These are phyloP conservation scores for Lactarius sp. DNA, from an alignment of 768 basidiomycete species.

Conservation along the genomic window DNA sequence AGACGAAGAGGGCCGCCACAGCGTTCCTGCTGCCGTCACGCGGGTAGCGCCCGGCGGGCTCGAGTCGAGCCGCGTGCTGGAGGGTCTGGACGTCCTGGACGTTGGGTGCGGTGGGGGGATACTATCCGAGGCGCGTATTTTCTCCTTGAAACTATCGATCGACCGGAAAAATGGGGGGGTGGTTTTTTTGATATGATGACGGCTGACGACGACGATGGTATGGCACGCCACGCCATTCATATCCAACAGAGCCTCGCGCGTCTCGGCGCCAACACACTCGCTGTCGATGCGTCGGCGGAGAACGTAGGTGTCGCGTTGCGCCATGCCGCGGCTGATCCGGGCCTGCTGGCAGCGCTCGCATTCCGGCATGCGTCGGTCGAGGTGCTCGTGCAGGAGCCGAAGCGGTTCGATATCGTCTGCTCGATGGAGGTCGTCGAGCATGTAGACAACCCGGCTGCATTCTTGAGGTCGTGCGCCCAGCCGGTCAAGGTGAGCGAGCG, in stretches of 20 bases:
- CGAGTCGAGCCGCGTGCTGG: constrained; percentile 38
- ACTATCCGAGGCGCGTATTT: constrained; percentile 69
- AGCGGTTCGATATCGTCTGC: constrained; percentile 86
- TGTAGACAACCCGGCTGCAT: constrained; percentile 85
- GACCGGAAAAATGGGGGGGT: too few relatives aligned
- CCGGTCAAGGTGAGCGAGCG: constrained; percentile 69
- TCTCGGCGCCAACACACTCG: constrained; percentile 81
- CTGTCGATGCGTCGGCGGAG: constrained; percentile 85
- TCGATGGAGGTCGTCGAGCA: constrained; percentile 99
- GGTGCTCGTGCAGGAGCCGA: constrained; percentile 54
- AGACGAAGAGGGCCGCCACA: constrained; percentile 31
- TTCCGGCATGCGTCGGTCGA: constrained; percentile 79
- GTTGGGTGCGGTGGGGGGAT: constrained; percentile 96
- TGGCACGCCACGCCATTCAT: background rate
- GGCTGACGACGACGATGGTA: too few relatives aligned
- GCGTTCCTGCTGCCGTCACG: constrained; percentile 13
- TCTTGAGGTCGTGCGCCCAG: constrained; percentile 74
- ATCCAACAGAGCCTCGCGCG: constrained; percentile 69
- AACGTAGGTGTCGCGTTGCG: constrained; percentile 83
- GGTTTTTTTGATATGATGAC: too few relatives aligned
- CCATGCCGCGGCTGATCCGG: constrained; percentile 77
- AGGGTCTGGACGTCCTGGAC: constrained; percentile 73
- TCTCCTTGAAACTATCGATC: background rate
- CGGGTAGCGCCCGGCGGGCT: constrained; percentile 16
- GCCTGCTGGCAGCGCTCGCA: constrained; percentile 43